phyloP scores from a whole-genome alignment of 78 protist genomes.

The Dictyostelium discoideum region DNA sequence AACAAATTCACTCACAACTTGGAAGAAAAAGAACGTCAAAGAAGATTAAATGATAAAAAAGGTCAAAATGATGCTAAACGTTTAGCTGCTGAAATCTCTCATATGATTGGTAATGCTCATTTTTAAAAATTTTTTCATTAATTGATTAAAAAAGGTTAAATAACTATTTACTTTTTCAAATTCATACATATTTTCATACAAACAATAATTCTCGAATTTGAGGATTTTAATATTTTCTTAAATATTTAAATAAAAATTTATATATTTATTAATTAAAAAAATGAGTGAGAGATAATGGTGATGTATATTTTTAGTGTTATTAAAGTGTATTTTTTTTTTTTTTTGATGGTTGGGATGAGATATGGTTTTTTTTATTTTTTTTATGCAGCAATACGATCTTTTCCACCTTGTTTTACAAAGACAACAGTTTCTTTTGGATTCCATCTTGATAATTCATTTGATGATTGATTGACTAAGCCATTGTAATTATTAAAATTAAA shows the following conservation, averaged over 20 bases:
- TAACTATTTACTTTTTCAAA: too few species aligned
- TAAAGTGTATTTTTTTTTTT: too few species aligned
- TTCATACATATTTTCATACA: not conserved
- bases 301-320: too few species aligned
- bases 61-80: slow-evolving; percentile 55
- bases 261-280: not conserved
- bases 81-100: slow-evolving; percentile 9
- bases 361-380: not conserved
- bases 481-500: too few species aligned
- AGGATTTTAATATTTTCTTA: not conserved
- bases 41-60: slow-evolving; percentile 54
- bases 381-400: not conserved
- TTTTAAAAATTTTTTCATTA: not conserved
- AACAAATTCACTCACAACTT: not conserved
- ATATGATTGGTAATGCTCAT: slow-evolving; percentile 59
- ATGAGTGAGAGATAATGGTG: too few species aligned
- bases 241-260: slow-evolving; percentile 5
- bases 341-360: too few species aligned
- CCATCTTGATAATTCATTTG: not conserved
- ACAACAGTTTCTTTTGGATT: not conserved
- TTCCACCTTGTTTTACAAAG: not conserved
- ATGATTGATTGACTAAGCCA: not conserved
- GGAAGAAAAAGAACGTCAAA: slow-evolving; percentile 62
- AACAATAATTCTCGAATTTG: not conserved
- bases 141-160: too few species aligned